Percentiles rank a stretch among this genome's conserved stretches.
phyloP scores from a whole-genome alignment of 148 eudicot genomes.

The Fagopyrum esculentum region DNA sequence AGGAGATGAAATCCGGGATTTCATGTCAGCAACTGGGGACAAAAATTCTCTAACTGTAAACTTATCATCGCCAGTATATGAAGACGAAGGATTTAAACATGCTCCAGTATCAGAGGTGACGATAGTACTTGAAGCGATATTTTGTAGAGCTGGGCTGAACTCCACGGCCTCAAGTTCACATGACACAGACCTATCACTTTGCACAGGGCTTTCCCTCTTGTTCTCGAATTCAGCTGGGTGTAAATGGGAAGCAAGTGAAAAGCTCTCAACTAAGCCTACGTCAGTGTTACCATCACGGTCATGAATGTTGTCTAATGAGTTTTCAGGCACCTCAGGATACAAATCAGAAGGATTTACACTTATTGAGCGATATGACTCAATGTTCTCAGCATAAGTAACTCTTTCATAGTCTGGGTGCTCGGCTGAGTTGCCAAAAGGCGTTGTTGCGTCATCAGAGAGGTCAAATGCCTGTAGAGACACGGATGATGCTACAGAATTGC shows the following conservation, averaged over 20 bases:
- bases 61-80: constrained; percentile 53
- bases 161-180: constrained; percentile 19
- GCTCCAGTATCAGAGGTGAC: constrained; percentile 24
- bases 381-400: constrained; percentile 25
- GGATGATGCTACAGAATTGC: constrained; percentile 78
- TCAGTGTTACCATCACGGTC: constrained; percentile 23
- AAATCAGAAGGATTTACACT: constrained; percentile 28
- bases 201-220: constrained; percentile 19
- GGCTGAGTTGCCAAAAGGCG: constrained; percentile 27
- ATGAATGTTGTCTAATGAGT: constrained; percentile 15
- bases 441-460: constrained; percentile 60
- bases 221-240: constrained; percentile 29
- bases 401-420: constrained; percentile 35
- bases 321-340: constrained; percentile 31
- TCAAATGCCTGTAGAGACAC: constrained; percentile 72
- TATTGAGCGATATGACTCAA: constrained; percentile 29
- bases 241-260: constrained; percentile 30
- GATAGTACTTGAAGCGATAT: constrained; percentile 18
- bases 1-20: constrained; percentile 22
- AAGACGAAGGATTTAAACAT: constrained; percentile 30
- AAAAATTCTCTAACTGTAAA: constrained; percentile 65
- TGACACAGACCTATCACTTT: constrained; percentile 21
- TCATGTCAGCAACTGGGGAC: constrained; percentile 32
- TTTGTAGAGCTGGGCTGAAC: constrained; percentile 23
- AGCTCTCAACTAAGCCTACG: constrained; percentile 22